Conservation (phyloP, 805 yeast species). For the Candida adriatica region DNA sequence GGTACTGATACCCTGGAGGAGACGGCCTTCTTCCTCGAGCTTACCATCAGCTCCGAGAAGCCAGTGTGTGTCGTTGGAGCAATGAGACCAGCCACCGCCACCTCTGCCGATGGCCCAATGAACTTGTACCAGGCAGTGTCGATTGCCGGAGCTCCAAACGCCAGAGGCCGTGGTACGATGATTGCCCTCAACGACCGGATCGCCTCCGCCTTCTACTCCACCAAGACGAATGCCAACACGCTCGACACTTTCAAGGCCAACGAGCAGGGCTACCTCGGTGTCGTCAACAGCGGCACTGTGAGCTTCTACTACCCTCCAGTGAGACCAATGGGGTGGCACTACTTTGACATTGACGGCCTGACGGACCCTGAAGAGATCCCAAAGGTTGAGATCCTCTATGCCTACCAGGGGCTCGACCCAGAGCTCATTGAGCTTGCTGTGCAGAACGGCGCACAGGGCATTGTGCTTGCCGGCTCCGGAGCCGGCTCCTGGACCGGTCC, state of each 20-base stretch:
- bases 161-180: conserved; percentile 51
- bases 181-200: conserved; percentile 61
- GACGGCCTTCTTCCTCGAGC: conserved; percentile 55
- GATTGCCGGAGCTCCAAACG: conserved; percentile 43
- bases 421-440: conserved; percentile 37
- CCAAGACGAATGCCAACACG: conserved; percentile 61
- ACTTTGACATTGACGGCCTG: conserved; percentile 26
- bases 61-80: conserved; percentile 41
- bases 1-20: conserved; percentile 69
- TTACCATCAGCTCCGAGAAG: conserved; percentile 29
- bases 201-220: conserved; percentile 58
- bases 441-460: conserved; percentile 39
- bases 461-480: conserved; percentile 62
- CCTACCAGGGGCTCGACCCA: conserved; percentile 49
- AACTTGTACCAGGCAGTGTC: conserved; percentile 61
- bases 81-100: conserved; percentile 65
- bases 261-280: conserved; percentile 63
- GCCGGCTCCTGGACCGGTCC: conserved; percentile 47
- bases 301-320: conserved; percentile 56
- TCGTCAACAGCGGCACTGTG: conserved; percentile 55
- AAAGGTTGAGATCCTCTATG: conserved; percentile 47
- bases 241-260: conserved; percentile 56
- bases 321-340: conserved; percentile 31
- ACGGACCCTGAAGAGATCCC: conserved; percentile 15
- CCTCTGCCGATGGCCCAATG: conserved; percentile 74